These are phyloP conservation scores for Clonostachys solani DNA, from an alignment of 2,329 filamentous ascomycete genomes.

Conservation along the genomic window DNA sequence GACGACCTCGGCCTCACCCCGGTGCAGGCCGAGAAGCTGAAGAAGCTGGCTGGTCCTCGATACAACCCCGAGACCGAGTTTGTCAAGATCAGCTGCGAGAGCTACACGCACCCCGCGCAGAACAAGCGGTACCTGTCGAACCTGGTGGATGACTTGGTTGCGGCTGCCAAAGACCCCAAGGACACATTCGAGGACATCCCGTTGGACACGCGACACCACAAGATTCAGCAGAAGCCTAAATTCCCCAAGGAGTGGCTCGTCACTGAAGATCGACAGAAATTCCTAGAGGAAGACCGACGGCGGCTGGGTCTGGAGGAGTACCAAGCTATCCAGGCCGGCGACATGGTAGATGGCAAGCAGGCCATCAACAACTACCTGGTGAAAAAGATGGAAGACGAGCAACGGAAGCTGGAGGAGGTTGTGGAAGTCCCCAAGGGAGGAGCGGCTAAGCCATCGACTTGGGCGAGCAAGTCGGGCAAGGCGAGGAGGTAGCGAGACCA, in stretches of 20 bases:
- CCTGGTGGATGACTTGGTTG: constrained; percentile 67
- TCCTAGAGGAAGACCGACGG: constrained; percentile 59
- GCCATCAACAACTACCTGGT: constrained; percentile 34
- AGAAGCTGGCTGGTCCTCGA: constrained; percentile 79
- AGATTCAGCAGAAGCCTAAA: constrained; percentile 58
- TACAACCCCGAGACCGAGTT: constrained; percentile 83
- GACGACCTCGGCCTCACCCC: constrained; percentile 66
- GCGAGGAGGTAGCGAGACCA: background rate
- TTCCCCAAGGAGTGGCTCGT: constrained; percentile 85
- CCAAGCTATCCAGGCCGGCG: constrained; percentile 44
- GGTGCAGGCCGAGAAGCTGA: constrained; percentile 72
- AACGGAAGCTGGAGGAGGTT: constrained; percentile 22
- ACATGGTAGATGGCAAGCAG: constrained; percentile 53
- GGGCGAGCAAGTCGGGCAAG: background rate
- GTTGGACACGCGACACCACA: constrained; percentile 82
- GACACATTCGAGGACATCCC: constrained; percentile 89
- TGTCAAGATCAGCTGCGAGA: constrained; percentile 87
- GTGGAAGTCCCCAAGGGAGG: constrained; percentile 13
- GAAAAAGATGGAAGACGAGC: constrained; percentile 23
- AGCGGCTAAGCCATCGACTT: background rate
- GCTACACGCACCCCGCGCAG: constrained; percentile 83
- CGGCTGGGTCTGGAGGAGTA: constrained; percentile 49
- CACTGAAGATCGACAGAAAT: constrained; percentile 61
- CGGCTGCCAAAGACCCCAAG: constrained; percentile 68
- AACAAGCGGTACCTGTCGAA: constrained; percentile 95